Evolutionary conservation across 495 filamentous ascomycete genomes (phyloP).

Genomic region (Lasiosphaeria hispida): DNA sequence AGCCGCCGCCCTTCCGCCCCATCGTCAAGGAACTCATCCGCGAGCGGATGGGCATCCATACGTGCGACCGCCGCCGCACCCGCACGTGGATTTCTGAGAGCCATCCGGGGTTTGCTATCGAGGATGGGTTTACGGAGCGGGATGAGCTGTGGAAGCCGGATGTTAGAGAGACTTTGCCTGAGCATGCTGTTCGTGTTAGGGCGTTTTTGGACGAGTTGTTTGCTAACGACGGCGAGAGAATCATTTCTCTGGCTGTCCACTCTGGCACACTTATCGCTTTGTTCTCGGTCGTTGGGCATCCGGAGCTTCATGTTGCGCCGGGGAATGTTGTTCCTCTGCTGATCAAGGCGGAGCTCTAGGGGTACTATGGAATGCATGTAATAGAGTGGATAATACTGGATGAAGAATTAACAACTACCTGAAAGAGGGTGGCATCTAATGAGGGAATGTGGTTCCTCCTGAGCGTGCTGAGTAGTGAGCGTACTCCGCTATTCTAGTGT

Average conservation of each 20-base stretch:
- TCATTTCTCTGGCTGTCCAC: conserved; percentile 34
- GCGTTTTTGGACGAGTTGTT: conserved; percentile 33
- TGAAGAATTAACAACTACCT: no score
- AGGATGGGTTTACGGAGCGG: conserved; percentile 58
- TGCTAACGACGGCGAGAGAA: conserved; percentile 18
- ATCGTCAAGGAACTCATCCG: conserved; percentile 69
- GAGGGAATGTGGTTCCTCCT: no score
- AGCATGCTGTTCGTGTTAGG: conserved; percentile 25
- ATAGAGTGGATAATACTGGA: no score
- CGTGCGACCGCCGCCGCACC: conserved; percentile 68
- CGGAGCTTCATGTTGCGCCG: conserved; percentile 24
- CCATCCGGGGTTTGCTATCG: conserved; percentile 62
- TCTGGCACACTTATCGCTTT: conserved; percentile 31
- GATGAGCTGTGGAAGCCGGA: conserved; percentile 58
- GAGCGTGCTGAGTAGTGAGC: no score
- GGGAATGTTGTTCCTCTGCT: conserved; percentile 32
- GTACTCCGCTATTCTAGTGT: no score
- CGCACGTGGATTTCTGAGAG: conserved; percentile 54
- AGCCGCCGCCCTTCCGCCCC: conserved; percentile 52
- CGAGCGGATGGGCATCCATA: conserved; percentile 71
- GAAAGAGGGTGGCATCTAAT: no score
- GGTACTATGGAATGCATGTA: no score
- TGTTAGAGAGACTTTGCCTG: conserved; percentile 28
- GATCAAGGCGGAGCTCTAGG: conserved; percentile 22
- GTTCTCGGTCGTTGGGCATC: conserved; percentile 20